Percentiles rank a stretch among this genome's conserved stretches.
Evolutionary conservation across 2,329 filamentous ascomycete species (phyloP).

Genomic region (Phyllosticta citrichinensis): DNA sequence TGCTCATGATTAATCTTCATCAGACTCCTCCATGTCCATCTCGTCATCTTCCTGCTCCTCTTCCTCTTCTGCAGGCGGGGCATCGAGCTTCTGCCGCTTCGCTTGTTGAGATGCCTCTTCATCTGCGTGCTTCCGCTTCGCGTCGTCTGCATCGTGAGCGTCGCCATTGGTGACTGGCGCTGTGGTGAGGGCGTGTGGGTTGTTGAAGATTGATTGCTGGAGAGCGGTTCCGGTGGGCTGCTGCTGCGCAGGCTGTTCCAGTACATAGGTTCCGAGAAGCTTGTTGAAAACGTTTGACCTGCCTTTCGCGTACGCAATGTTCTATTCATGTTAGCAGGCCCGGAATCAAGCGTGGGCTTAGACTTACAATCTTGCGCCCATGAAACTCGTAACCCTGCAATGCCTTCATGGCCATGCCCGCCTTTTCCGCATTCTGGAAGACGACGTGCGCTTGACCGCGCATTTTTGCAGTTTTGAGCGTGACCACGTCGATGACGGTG

Average conservation of each 20-base stretch:
- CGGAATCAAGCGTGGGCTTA: background rate
- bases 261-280: slow-evolving; percentile 78
- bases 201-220: slow-evolving; percentile 9
- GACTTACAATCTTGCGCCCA: slow-evolving; percentile 69
- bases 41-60: slow-evolving; percentile 43
- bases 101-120: slow-evolving; percentile 30
- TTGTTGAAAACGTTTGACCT: slow-evolving; percentile 84
- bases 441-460: slow-evolving; percentile 91
- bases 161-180: slow-evolving; percentile 40
- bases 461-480: slow-evolving; percentile 84
- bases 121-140: slow-evolving; percentile 53
- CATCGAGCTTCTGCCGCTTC: slow-evolving; percentile 43
- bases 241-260: slow-evolving; percentile 19
- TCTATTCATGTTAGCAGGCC: slow-evolving; percentile 42
- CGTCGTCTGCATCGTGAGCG: slow-evolving; percentile 56
- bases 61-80: slow-evolving; percentile 16
- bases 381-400: slow-evolving; percentile 80
- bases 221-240: slow-evolving; percentile 27
- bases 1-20: slow-evolving; percentile 52
- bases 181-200: background rate
- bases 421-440: slow-evolving; percentile 80
- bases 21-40: slow-evolving; percentile 58
- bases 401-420: slow-evolving; percentile 85
- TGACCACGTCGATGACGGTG: slow-evolving; percentile 81
- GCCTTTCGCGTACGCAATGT: slow-evolving; percentile 81